Conservation (phyloP, 164 flowering plant species). For the Vitis labrusca region DNA sequence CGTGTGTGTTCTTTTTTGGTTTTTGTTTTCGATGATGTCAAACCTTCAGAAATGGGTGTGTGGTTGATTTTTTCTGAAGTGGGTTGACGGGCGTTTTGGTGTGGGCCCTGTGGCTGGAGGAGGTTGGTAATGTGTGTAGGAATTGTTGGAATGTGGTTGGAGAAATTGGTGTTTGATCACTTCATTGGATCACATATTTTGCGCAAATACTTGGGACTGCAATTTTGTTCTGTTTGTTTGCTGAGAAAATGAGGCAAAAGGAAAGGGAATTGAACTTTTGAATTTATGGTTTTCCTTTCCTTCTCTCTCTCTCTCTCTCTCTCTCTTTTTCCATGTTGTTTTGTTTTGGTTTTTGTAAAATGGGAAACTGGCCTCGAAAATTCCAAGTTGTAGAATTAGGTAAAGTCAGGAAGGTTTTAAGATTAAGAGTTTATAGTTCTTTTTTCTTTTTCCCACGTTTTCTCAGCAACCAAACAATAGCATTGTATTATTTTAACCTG, state of each 20-base stretch:
- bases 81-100: not conserved
- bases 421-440: no score
- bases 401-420: no score
- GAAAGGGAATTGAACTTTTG: no score
- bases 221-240: not conserved
- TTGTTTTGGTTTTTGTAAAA: not conserved
- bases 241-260: not conserved
- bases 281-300: not conserved
- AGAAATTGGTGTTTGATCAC: not conserved
- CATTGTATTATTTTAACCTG: no score
- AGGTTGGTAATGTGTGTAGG: not conserved
- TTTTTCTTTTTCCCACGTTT: no score
- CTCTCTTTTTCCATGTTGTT: not conserved
- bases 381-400: no score
- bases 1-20: not conserved
- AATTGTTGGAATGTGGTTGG: not conserved
- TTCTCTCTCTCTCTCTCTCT: constrained; percentile 3
- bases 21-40: not conserved
- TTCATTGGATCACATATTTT: not conserved
- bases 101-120: not conserved
- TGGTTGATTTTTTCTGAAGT: not conserved
- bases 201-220: not conserved
- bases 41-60: not conserved
- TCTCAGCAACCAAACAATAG: no score
- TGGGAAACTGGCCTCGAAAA: no score